Conservation (phyloP, 768 basidiomycete genomes). For the Russula brevipes region DNA sequence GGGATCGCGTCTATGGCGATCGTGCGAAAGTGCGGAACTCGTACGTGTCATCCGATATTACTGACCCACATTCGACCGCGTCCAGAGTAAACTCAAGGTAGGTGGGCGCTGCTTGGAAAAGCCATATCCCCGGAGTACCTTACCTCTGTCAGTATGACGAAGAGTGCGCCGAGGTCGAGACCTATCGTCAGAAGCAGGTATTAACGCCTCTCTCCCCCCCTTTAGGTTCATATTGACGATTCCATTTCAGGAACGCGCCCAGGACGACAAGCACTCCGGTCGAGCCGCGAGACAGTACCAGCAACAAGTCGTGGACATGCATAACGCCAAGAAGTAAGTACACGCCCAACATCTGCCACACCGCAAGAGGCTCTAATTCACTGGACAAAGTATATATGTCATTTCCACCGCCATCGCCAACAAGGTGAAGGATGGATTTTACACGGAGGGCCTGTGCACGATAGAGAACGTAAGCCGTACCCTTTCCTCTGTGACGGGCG, state of each 20-base stretch:
- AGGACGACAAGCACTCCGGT: slow-evolving; percentile 72
- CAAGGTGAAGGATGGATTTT: slow-evolving; percentile 63
- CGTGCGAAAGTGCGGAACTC: slow-evolving; percentile 56
- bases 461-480: slow-evolving; percentile 61
- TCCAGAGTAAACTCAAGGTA: slow-evolving; percentile 63
- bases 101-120: slow-evolving; percentile 6
- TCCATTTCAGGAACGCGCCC: slow-evolving; percentile 50
- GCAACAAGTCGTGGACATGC: slow-evolving; percentile 72
- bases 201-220: slow-evolving; percentile 21
- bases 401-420: slow-evolving; percentile 70
- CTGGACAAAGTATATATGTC: slow-evolving; percentile 53
- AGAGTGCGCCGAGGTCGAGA: slow-evolving; percentile 68
- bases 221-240: slow-evolving; percentile 8
- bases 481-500: slow-evolving; percentile 6
- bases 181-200: slow-evolving; percentile 76
- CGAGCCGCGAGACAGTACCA: slow-evolving; percentile 69
- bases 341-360: not conserved
- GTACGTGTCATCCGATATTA: not conserved
- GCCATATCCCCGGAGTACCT: slow-evolving; percentile 4
- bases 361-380: slow-evolving; percentile 1
- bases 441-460: slow-evolving; percentile 58
- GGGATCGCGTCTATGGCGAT: slow-evolving; percentile 63
- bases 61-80: slow-evolving; percentile 12
- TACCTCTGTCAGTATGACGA: slow-evolving; percentile 60
- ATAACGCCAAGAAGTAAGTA: slow-evolving; percentile 71